Conservation (phyloP, 257 asterid genomes). For the Salvia rosmarinus region DNA sequence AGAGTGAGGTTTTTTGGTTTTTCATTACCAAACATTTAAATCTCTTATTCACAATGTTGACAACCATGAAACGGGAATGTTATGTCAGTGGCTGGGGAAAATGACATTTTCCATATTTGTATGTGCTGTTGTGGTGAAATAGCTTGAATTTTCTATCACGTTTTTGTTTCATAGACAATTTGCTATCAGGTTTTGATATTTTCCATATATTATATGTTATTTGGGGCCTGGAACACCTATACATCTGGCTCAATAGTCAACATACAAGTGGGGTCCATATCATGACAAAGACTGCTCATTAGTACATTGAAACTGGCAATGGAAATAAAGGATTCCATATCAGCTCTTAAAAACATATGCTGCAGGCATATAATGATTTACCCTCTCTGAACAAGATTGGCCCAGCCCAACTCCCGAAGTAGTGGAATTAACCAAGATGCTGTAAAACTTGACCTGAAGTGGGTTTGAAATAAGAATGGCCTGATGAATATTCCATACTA, state of each 20-base stretch:
- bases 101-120: neutral
- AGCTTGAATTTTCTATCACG: neutral
- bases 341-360: too few relatives aligned
- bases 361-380: too few relatives aligned
- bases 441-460: neutral
- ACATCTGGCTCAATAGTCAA: neutral
- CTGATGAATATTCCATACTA: neutral
- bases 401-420: too few relatives aligned
- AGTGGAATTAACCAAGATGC: neutral
- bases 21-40: neutral
- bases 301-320: too few relatives aligned
- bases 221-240: constrained; percentile 1
- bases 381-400: too few relatives aligned
- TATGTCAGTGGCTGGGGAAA: neutral
- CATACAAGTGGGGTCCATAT: neutral
- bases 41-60: neutral
- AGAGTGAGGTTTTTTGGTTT: neutral
- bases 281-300: too few relatives aligned
- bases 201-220: neutral
- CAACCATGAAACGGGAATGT: neutral
- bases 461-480: neutral
- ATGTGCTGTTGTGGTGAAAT: neutral
- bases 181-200: too few relatives aligned
- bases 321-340: too few relatives aligned
- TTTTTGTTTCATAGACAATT: neutral